Evolutionary conservation across 768 basidiomycete species (phyloP), one percentile per base, ranked within the genome.

Genomic region (Pleurotus djamor): DNA sequence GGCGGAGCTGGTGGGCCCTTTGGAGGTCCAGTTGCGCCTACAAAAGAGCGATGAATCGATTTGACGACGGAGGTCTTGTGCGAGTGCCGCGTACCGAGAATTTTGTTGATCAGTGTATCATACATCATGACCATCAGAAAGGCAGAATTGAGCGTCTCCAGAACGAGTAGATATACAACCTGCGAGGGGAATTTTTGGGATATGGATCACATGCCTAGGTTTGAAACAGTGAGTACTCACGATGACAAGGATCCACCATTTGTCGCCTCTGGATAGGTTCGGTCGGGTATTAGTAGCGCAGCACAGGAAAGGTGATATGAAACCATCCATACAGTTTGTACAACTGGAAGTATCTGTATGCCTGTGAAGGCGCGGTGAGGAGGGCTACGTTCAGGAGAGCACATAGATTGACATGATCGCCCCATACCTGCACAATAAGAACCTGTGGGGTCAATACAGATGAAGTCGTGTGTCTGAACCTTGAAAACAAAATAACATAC

Each of bases 301-400:
- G 49, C 12, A 12, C 34, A 7, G 34, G 28, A 6, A 28, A 3
- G 12, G 14, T 35, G 16, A 32, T 10, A 14, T 0, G 49, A 28
- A 13, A 10, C 16, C 4, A 10, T 16, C n/a, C 57, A 8, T 5
- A 61, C 60, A 8, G 14, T 59, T 58, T 59, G 21, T 56, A 59
- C 28, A 36, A 41, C 45, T 41, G 57, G 13, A 34, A 58, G 17
- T 58, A 58, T 17, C 49, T 59, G 44, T 48, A 58, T n/a, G 33
- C 55, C 43, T 49, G 28, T 51, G 8, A 35, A 28, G 49, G n/a
- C 6, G n/a, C 34, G 3, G 33, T 51, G 4, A 21, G 33, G 5
- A 16, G 7, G 49, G 4, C 3, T 32, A 32, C 28, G n/a, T 32
- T 32, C 49, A n/a, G 28, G 49, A 50, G 49, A 34, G 33, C 8